Percentiles rank a stretch among this genome's conserved stretches.
These are phyloP conservation scores for Saprolegnia diclina DNA, from an alignment of 352 stramenopile genomes.

Conservation along the genomic window DNA sequence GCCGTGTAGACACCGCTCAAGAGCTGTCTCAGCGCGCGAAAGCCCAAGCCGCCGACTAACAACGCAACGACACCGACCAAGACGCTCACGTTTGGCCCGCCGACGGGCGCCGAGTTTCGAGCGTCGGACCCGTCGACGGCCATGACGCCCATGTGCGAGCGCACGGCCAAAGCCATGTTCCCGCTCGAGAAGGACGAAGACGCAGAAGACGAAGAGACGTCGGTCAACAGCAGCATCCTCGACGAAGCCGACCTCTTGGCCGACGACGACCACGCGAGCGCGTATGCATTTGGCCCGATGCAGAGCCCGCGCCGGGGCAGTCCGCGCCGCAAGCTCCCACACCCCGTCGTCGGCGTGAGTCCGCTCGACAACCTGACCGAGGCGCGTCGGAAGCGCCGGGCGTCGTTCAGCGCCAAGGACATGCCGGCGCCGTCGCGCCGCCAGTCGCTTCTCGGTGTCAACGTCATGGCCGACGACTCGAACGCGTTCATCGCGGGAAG, in stretches of 20 bases:
- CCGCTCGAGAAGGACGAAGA: slow-evolving; percentile 44
- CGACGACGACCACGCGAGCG: slow-evolving; percentile 31
- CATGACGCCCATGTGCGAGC: slow-evolving; percentile 74
- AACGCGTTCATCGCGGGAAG: slow-evolving; percentile 21
- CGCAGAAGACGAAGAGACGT: slow-evolving; percentile 72
- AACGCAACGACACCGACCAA: slow-evolving; percentile 59
- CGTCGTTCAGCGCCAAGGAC: slow-evolving; percentile 13
- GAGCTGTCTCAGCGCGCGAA: slow-evolving; percentile 70
- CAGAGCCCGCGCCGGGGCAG: not conserved
- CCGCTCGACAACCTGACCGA: slow-evolving; percentile 72
- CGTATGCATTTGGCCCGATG: slow-evolving; percentile 22
- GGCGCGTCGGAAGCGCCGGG: slow-evolving; percentile 33
- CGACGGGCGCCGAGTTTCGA: slow-evolving; percentile 74
- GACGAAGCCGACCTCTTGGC: slow-evolving; percentile 57
- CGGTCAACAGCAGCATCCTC: slow-evolving; percentile 76
- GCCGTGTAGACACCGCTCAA: slow-evolving; percentile 51
- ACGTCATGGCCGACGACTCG: slow-evolving; percentile 20
- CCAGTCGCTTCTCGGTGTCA: slow-evolving; percentile 23
- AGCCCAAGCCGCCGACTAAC: slow-evolving; percentile 24
- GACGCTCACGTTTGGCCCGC: slow-evolving; percentile 76
- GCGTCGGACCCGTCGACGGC: slow-evolving; percentile 72
- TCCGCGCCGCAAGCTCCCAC: not conserved
- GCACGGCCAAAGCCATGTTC: slow-evolving; percentile 56
- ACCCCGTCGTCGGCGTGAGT: slow-evolving; percentile 42
- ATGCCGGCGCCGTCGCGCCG: not conserved